Conservation (phyloP, 2,329 filamentous ascomycete genomes). For the Trichothecium sympodiale region DNA sequence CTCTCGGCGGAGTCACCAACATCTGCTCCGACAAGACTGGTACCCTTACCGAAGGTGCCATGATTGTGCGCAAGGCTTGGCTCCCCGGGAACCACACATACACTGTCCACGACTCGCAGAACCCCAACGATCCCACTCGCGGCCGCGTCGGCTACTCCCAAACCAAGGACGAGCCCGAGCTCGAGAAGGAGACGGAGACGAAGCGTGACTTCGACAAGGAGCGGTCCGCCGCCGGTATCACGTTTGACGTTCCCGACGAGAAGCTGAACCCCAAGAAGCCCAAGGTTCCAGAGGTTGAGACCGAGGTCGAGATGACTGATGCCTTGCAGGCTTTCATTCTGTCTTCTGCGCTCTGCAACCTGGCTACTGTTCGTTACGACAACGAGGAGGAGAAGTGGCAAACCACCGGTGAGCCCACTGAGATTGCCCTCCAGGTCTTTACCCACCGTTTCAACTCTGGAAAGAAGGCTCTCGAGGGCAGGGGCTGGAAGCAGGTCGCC, state of each 20-base stretch:
- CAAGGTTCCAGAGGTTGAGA: slow-evolving; percentile 18
- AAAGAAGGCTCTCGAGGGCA: slow-evolving; percentile 38
- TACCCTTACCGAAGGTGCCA: slow-evolving; percentile 56
- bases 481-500: slow-evolving; percentile 51
- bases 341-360: slow-evolving; percentile 54
- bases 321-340: slow-evolving; percentile 40
- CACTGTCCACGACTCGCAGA: slow-evolving; percentile 49
- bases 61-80: slow-evolving; percentile 59
- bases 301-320: slow-evolving; percentile 34
- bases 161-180: slow-evolving; percentile 19
- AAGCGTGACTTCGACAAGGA: slow-evolving; percentile 48
- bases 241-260: slow-evolving; percentile 51
- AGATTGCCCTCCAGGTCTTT: slow-evolving; percentile 68
- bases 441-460: slow-evolving; percentile 54
- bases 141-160: slow-evolving; percentile 40
- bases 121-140: slow-evolving; percentile 49
- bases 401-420: slow-evolving; percentile 60
- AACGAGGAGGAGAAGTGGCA: slow-evolving; percentile 49
- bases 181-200: slow-evolving; percentile 23
- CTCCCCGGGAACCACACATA: slow-evolving; percentile 46
- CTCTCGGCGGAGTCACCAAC: slow-evolving; percentile 59
- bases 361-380: slow-evolving; percentile 46
- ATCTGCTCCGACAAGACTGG: slow-evolving; percentile 68
- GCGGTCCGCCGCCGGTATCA: slow-evolving; percentile 47
- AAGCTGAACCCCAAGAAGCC: slow-evolving; percentile 28